These are phyloP conservation scores for Psidium friedrichsthalianum DNA, from an alignment of 345 rosid genomes.

Conservation along the genomic window DNA sequence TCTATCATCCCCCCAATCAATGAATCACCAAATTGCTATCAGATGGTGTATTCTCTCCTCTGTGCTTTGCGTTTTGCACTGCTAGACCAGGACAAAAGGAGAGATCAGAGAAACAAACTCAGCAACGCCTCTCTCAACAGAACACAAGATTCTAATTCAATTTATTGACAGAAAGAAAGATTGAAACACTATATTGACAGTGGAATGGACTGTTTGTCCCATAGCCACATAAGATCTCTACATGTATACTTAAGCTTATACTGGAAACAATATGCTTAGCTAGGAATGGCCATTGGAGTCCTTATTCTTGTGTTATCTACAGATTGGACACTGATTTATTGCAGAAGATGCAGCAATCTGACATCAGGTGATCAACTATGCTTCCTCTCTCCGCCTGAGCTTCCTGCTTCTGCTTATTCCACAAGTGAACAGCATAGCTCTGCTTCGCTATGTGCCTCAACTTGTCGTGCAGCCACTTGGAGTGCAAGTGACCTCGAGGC, in stretches of 20 bases:
- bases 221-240: background rate
- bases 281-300: background rate
- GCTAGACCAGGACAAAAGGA: background rate
- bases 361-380: constrained; percentile 37
- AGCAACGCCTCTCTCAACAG: background rate
- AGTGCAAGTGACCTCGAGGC: constrained; percentile 29
- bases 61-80: background rate
- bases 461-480: constrained; percentile 35
- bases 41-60: background rate
- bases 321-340: constrained; percentile 26
- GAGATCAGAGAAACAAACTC: background rate
- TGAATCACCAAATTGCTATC: background rate
- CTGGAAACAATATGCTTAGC: background rate
- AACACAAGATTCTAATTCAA: background rate
- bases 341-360: constrained; percentile 58
- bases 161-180: background rate
- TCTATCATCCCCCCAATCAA: background rate
- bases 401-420: constrained; percentile 84
- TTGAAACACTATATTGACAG: background rate
- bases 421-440: constrained; percentile 65
- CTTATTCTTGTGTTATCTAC: background rate
- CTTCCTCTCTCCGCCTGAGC: constrained; percentile 55
- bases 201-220: constrained; percentile 2
- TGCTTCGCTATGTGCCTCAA: constrained; percentile 25
- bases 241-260: background rate